Conservation (phyloP, 305 asterid species). For the Fraxinus floribunda region DNA sequence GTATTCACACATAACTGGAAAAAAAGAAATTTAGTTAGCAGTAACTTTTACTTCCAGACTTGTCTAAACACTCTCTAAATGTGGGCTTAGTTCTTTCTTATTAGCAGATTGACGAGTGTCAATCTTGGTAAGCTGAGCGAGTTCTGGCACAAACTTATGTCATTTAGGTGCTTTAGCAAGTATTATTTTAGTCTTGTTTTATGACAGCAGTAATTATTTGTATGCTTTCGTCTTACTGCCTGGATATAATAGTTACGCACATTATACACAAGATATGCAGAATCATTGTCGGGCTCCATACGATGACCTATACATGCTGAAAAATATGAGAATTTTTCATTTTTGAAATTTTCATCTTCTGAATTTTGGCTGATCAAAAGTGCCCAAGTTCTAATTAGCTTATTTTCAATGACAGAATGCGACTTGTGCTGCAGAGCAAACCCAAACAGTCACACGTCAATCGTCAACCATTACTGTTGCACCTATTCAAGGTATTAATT, state of each 20-base stretch:
- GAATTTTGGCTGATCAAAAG: neutral
- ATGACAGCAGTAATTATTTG: neutral
- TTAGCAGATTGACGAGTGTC: neutral
- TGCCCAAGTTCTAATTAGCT: slow-evolving; percentile 15
- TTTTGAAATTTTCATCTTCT: neutral
- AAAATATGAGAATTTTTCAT: neutral
- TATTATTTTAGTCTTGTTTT: neutral
- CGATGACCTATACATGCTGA: neutral
- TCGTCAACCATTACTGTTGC: slow-evolving; percentile 83
- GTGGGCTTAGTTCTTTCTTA: neutral
- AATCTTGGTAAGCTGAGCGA: neutral
- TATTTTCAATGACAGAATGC: slow-evolving; percentile 48
- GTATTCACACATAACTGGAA: neutral
- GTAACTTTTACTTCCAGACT: neutral
- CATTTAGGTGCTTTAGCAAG: neutral
- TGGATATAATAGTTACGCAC: neutral
- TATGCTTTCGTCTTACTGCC: neutral
- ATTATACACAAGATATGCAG: neutral
- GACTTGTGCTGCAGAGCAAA: slow-evolving; percentile 68
- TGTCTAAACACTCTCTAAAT: neutral
- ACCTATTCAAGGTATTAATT: slow-evolving; percentile 57
- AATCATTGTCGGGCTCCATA: neutral
- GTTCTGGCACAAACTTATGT: neutral
- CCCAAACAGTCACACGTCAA: slow-evolving; percentile 72
- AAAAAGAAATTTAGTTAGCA: neutral